A percentile compares a stretch with the other conserved stretches of the same genome.
Conservation (phyloP, 306 rosid genomes). For the Cicer judaicum region DNA sequence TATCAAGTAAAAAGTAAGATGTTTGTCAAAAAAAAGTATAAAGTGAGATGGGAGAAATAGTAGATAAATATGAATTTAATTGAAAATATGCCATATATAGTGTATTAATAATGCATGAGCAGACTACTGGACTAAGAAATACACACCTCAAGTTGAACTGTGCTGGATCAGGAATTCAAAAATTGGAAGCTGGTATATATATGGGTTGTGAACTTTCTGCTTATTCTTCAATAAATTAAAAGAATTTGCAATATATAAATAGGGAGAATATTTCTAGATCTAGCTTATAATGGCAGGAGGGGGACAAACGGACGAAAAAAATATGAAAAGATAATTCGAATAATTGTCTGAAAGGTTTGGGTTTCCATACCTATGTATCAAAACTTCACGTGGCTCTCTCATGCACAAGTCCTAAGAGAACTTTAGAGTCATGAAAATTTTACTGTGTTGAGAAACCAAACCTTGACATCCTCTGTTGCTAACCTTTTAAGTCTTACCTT, state of each 20-base stretch:
- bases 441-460: constrained; percentile 35
- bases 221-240: constrained; percentile 28
- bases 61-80: not conserved
- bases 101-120: not conserved
- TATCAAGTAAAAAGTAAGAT: not conserved
- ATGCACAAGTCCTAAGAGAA: not conserved
- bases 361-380: constrained; percentile 57
- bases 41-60: not conserved
- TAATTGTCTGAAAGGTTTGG: constrained; percentile 59
- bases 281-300: constrained; percentile 43
- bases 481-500: constrained; percentile 39
- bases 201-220: constrained; percentile 6
- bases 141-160: constrained; percentile 48
- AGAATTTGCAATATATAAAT: constrained; percentile 17
- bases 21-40: not conserved
- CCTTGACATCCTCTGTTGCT: constrained; percentile 34
- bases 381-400: constrained; percentile 5
- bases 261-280: constrained; percentile 35
- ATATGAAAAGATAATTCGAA: constrained; percentile 36
- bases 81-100: constrained; percentile 8
- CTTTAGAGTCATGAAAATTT: constrained; percentile 30
- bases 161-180: constrained; percentile 37
- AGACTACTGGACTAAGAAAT: constrained; percentile 10
- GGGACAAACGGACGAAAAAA: constrained; percentile 17
- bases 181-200: not conserved